These are phyloP conservation scores for Lojkania enalia DNA, from an alignment of 2,329 filamentous ascomycete genomes.

Conservation along the genomic window DNA sequence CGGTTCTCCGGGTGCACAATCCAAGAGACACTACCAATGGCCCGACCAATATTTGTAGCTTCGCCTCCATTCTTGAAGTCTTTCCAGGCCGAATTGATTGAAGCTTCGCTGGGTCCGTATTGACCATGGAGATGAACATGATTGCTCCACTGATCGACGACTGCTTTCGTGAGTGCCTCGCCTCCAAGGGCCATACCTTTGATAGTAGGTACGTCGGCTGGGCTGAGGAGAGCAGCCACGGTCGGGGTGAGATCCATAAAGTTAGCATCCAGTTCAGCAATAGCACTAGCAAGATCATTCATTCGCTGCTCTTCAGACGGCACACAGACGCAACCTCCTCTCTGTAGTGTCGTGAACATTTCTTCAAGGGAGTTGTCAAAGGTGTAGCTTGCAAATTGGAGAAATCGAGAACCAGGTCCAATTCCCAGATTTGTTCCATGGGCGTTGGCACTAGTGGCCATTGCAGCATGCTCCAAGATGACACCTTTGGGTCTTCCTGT, in stretches of 20 bases:
- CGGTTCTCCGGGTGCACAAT: constrained; percentile 38
- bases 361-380: neutral
- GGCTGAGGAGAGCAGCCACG: constrained; percentile 5
- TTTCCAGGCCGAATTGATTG: constrained; percentile 3
- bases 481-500: constrained; percentile 66
- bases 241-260: constrained; percentile 13
- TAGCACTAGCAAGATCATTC: constrained; percentile 56
- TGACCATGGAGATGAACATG: neutral
- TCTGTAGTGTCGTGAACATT: neutral
- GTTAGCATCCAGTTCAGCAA: constrained; percentile 5
- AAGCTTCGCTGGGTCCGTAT: constrained; percentile 9
- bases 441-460: neutral
- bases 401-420: neutral
- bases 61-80: constrained; percentile 13
- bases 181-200: constrained; percentile 2
- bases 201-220: neutral
- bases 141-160: neutral
- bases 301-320: constrained; percentile 56
- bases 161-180: neutral
- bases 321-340: constrained; percentile 48
- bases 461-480: neutral
- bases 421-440: neutral
- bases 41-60: constrained; percentile 4
- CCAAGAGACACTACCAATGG: constrained; percentile 19
- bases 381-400: constrained; percentile 1